Conservation (phyloP, 768 basidiomycete genomes). For the Gymnopilus junonius region DNA sequence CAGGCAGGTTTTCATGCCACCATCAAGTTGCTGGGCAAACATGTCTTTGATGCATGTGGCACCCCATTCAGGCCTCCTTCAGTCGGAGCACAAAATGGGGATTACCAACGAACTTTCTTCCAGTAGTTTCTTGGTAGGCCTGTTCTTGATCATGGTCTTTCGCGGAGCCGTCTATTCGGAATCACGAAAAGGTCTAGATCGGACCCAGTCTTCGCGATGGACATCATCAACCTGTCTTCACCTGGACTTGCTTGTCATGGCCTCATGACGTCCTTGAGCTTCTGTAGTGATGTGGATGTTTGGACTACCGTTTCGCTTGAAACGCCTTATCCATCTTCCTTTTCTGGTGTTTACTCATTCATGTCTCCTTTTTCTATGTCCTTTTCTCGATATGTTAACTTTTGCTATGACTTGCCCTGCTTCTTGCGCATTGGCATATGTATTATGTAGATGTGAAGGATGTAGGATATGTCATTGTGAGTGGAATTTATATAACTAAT, state of each 20-base stretch:
- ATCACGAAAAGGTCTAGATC: constrained; percentile 36
- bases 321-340: constrained; percentile 53
- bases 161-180: constrained; percentile 42
- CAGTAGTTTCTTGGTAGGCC: constrained; percentile 51
- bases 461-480: constrained; percentile 94
- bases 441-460: constrained; percentile 91
- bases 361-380: constrained; percentile 37
- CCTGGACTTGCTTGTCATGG: constrained; percentile 52
- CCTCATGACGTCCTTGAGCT: constrained; percentile 33
- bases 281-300: constrained; percentile 34
- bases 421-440: constrained; percentile 33
- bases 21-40: constrained; percentile 33
- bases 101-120: constrained; percentile 45
- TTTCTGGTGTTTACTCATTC: constrained; percentile 49
- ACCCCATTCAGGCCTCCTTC: constrained; percentile 36
- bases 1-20: constrained; percentile 42
- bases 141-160: constrained; percentile 59
- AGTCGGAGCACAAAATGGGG: constrained; percentile 37
- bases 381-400: constrained; percentile 34
- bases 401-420: constrained; percentile 24
- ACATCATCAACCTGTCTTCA: constrained; percentile 54
- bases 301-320: constrained; percentile 39
- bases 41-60: constrained; percentile 37
- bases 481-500: constrained; percentile 34
- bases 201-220: constrained; percentile 49